Conservation (phyloP, 176 grass and related monocot genomes). For the Neostapfia colusana region DNA sequence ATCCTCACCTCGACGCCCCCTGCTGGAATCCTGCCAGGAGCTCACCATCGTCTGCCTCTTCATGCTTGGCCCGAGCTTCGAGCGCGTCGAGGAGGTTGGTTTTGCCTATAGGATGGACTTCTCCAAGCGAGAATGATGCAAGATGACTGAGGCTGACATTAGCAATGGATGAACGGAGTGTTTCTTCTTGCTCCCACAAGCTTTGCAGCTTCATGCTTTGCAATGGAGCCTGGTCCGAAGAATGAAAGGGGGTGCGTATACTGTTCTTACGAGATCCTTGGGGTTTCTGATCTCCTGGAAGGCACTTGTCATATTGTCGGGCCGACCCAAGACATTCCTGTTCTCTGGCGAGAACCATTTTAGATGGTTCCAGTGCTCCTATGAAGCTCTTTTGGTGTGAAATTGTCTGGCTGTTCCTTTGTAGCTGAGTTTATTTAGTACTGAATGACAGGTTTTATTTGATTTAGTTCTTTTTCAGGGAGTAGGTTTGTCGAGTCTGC, state of each 20-base stretch:
- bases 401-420: no score
- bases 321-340: not conserved
- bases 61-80: not conserved
- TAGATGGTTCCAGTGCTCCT: not conserved
- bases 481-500: not conserved
- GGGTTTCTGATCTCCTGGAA: not conserved
- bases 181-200: not conserved
- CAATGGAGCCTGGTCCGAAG: not conserved
- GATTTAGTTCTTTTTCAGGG: no score
- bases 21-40: not conserved
- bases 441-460: no score
- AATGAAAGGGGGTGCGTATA: not conserved
- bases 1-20: not conserved
- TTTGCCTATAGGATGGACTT: constrained; percentile 4
- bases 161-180: not conserved
- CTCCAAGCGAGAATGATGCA: not conserved
- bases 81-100: not conserved
- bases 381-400: not conserved
- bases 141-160: not conserved
- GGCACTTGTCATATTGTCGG: not conserved
- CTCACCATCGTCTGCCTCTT: constrained; percentile 23
- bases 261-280: not conserved
- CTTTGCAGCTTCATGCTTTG: not conserved
- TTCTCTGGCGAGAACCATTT: not conserved
- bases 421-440: no score